Evolutionary conservation across 2,329 filamentous ascomycete species (phyloP).

Genomic region (Periglandula ipomoeae): DNA sequence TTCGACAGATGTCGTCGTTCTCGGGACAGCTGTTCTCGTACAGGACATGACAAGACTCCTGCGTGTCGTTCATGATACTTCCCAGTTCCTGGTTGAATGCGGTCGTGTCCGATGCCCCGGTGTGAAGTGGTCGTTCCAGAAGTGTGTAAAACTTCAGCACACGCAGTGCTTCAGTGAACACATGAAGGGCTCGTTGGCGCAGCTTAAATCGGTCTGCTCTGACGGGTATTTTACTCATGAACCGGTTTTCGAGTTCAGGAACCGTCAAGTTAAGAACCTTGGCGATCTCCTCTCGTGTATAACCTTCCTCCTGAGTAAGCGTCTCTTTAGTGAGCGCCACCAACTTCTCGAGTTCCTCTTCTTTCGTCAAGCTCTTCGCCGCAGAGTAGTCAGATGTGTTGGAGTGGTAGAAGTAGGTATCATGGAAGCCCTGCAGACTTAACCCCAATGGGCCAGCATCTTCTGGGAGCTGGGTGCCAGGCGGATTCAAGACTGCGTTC

Average conservation of each 20-base stretch:
- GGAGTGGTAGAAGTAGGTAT: conserved; percentile 60
- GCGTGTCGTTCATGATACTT: conserved; percentile 78
- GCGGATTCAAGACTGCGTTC: conserved; percentile 47
- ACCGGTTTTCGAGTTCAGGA: conserved; percentile 63
- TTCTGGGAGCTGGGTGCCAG: conserved; percentile 52
- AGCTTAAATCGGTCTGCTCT: conserved; percentile 82
- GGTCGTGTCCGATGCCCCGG: conserved; percentile 40
- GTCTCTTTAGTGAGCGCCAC: conserved; percentile 59
- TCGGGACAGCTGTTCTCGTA: conserved; percentile 92
- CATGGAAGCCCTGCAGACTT: conserved; percentile 79
- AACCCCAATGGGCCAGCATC: conserved; percentile 78
- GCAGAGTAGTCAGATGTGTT: conserved; percentile 28
- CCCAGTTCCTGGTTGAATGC: conserved; percentile 63
- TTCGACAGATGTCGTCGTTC: conserved; percentile 77
- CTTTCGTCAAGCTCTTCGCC: conserved; percentile 34
- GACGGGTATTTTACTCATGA: conserved; percentile 82
- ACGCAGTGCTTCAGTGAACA: conserved; percentile 80
- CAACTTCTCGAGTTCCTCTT: conserved; percentile 64
- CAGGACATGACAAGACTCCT: conserved; percentile 73
- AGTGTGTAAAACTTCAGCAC: conserved; percentile 76
- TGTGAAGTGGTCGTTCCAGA: conserved; percentile 45
- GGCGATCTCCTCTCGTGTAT: conserved; percentile 80
- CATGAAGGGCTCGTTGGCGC: conserved; percentile 79
- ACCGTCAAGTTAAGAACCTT: conserved; percentile 59
- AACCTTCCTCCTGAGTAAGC: conserved; percentile 72